These are phyloP conservation scores for Plasmodium billcollinsi DNA, from an alignment of 169 alveolate genomes.

Conservation along the genomic window DNA sequence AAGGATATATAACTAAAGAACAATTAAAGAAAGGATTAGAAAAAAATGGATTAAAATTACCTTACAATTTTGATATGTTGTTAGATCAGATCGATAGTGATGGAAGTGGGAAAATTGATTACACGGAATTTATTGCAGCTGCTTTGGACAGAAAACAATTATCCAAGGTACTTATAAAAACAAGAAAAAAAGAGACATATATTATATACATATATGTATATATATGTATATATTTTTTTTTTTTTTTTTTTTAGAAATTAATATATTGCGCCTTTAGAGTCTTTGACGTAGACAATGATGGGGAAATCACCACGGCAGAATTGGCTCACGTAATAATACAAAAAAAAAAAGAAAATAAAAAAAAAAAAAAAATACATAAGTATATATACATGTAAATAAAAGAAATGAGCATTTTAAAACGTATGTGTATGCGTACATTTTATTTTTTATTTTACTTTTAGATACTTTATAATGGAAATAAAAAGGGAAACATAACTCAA, in stretches of 20 bases:
- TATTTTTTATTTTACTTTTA: conserved; percentile 4
- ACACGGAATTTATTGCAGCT: conserved; percentile 89
- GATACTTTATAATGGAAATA: conserved; percentile 76
- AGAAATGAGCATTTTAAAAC: neutral
- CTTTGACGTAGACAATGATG: conserved; percentile 88
- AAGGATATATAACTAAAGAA: conserved; percentile 80
- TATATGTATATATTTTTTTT: neutral
- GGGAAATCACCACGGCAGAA: conserved; percentile 87
- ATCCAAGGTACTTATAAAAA: conserved; percentile 22
- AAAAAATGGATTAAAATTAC: conserved; percentile 79
- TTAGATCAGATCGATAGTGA: conserved; percentile 90
- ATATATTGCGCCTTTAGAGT: conserved; percentile 86
- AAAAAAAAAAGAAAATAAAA: too few species aligned
- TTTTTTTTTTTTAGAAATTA: conserved; percentile 57
- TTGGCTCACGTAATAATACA: conserved; percentile 74
- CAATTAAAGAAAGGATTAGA: conserved; percentile 79
- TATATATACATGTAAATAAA: neutral
- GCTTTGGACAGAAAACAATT: conserved; percentile 80
- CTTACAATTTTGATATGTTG: conserved; percentile 83
- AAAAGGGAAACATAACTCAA: conserved; percentile 72
- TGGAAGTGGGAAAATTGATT: conserved; percentile 91
- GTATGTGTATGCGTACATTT: neutral
- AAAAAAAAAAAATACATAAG: neutral
- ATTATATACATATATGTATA: too few species aligned
- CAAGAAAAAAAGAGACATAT: neutral